Evolutionary conservation across 345 rosid genomes (phyloP), one percentile per base, ranked within the genome.

Genomic region (Eucalyptus sp.): DNA sequence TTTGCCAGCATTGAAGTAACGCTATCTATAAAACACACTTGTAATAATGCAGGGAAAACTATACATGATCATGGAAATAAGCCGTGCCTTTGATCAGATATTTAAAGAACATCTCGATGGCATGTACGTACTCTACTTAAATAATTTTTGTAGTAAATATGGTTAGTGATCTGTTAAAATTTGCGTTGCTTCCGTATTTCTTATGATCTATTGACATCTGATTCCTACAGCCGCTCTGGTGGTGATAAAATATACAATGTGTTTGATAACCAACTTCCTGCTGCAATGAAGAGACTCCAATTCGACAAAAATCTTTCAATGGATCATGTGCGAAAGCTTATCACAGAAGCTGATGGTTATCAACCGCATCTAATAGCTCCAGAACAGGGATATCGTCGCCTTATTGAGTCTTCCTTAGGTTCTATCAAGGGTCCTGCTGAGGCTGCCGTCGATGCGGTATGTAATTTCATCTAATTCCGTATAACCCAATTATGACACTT

Each of bases 321-420:
- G 95, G 99, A 97, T 48, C 97, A 96, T 91, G 95, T 97, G 49
- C 88, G 97, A 25, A 97, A 97, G 92, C 93, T 97, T 86, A 95
- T 97, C 54, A 95, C 99, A 11, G 99, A 97, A 95, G 99, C 99
- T 83, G 99, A 97, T 94, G 99, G 99, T 87, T 97, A 97, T 91
- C 99, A 96, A 91, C 99, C 99, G 5, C 99, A 97, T 96, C 94
- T 97, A 49, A 96, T 97, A 88, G 99, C 99, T 91, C 99, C 99
- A 37, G 99, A 97, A 86, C 98, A 96, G 94, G 99, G 99, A 89
- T 97, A 97, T 89, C 96, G 99, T 54, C 98, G 97, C 66, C 99
- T 97, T 80, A 97, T 97, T 90, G 99, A 97, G 90, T 95, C 99
- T 89, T 93, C 97, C 87, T 80, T 98, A 87, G 95, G 95, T 89